These are phyloP conservation scores for Lepidium didymum DNA, from an alignment of 345 rosid genomes.

Conservation along the genomic window DNA sequence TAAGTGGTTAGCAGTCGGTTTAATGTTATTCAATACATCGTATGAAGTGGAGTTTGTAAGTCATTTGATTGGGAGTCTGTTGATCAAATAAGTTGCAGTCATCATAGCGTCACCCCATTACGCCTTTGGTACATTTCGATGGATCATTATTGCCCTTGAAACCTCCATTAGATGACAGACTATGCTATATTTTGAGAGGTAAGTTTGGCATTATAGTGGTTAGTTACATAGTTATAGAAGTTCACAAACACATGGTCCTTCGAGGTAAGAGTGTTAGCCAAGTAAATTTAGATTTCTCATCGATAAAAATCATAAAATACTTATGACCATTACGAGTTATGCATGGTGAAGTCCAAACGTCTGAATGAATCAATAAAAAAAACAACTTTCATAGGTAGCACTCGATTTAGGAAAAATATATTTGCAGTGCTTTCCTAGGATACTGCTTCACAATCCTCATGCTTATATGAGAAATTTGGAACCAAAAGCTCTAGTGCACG, in stretches of 20 bases:
- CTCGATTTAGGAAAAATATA: background rate
- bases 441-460: background rate
- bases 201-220: background rate
- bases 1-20: too few species aligned
- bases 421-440: background rate
- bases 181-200: background rate
- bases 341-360: background rate
- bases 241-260: background rate
- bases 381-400: background rate
- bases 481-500: background rate
- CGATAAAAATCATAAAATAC: background rate
- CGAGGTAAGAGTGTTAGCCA: background rate
- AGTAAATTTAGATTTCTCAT: background rate
- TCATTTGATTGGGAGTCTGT: too few species aligned
- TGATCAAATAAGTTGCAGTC: too few species aligned
- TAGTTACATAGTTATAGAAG: background rate
- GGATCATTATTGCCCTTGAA: too few species aligned
- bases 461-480: background rate
- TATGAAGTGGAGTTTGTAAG: too few species aligned
- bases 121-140: too few species aligned
- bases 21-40: too few species aligned
- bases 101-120: too few species aligned
- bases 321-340: background rate
- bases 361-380: background rate
- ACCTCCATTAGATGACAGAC: too few species aligned